Percentiles rank a stretch among this genome's conserved stretches.
phyloP scores from a whole-genome alignment of 306 rosid genomes.

The Citrullus colocynthis region DNA sequence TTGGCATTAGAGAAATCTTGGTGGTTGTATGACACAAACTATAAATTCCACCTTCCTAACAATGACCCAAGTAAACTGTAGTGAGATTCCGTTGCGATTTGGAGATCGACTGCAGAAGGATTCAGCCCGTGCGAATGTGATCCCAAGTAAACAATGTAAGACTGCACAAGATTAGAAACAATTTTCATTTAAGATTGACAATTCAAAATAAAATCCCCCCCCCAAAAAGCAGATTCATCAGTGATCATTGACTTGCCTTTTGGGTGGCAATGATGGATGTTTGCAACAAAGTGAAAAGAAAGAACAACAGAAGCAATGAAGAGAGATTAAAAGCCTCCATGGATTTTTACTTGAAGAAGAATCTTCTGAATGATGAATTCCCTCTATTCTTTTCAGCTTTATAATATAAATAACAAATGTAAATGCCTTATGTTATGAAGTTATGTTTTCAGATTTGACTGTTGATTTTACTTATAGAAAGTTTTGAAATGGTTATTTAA shows the following conservation, averaged over 20 bases:
- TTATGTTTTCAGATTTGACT: neutral
- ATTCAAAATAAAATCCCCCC: neutral
- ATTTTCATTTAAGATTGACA: neutral
- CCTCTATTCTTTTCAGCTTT: neutral
- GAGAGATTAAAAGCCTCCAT: neutral
- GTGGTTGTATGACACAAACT: neutral
- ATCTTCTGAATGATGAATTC: neutral
- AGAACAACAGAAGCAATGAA: neutral
- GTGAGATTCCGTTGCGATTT: slow-evolving; percentile 22
- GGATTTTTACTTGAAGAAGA: neutral
- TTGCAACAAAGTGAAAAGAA: neutral
- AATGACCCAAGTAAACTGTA: slow-evolving; percentile 24
- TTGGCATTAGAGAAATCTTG: neutral
- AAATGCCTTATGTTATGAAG: neutral
- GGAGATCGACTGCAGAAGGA: slow-evolving; percentile 23
- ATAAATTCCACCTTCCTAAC: slow-evolving; percentile 32
- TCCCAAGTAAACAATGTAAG: slow-evolving; percentile 48
- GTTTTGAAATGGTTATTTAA: neutral
- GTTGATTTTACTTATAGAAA: neutral
- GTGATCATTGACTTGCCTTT: neutral
- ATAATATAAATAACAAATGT: neutral
- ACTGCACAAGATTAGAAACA: slow-evolving; percentile 16
- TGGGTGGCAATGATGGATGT: neutral
- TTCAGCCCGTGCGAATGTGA: slow-evolving; percentile 37
- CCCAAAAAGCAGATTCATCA: neutral